A percentile compares a stretch with the other conserved stretches of the same genome.
Conservation (phyloP, 75 land plant species). For the Pinus albicaulis region DNA sequence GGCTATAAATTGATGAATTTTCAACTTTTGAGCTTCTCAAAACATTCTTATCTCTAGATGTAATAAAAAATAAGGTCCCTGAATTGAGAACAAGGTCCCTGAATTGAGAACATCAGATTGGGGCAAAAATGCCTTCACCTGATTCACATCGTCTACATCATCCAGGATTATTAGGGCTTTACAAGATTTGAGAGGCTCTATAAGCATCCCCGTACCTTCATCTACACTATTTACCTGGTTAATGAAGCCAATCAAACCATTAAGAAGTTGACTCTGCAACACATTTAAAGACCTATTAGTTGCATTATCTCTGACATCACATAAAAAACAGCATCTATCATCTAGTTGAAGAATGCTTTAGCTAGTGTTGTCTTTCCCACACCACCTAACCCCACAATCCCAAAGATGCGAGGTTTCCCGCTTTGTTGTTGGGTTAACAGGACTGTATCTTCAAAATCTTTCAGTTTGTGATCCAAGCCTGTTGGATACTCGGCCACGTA, state of each 20-base stretch:
- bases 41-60: neutral
- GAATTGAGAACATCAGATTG: neutral
- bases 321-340: too few species aligned
- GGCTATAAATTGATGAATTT: neutral
- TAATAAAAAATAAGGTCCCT: neutral
- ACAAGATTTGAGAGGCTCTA: neutral
- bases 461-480: neutral
- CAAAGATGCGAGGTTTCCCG: neutral
- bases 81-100: too few species aligned
- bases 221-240: neutral
- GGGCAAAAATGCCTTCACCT: neutral
- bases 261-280: too few species aligned
- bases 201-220: neutral
- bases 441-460: neutral
- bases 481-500: neutral
- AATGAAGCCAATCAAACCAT: too few species aligned
- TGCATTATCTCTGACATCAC: too few species aligned
- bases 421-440: neutral
- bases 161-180: neutral
- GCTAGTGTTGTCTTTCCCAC: constrained; percentile 3
- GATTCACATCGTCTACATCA: neutral
- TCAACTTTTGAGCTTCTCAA: neutral
- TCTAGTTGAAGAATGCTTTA: neutral
- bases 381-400: neutral
- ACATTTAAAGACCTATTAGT: too few species aligned